Evolutionary conservation across 1,284 basidiomycete species (phyloP).

Genomic region (Ustilago tritici): DNA sequence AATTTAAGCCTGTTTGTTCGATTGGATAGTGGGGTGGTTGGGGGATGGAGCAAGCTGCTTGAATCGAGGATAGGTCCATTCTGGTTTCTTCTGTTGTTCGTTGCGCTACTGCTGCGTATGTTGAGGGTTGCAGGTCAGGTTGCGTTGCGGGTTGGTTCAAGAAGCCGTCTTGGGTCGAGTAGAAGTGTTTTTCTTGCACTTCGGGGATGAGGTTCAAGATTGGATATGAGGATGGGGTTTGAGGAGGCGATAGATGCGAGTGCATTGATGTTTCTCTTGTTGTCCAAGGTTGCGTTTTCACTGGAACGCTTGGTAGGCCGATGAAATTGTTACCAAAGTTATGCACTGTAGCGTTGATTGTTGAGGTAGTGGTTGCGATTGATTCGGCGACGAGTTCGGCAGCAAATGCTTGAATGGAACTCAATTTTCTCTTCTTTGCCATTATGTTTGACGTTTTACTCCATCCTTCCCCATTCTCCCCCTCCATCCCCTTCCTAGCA

Average conservation of each 20-base stretch:
- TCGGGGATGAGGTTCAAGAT: too few species aligned
- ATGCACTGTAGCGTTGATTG: neutral
- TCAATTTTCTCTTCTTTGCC: conserved; percentile 27
- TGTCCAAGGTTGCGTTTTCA: neutral
- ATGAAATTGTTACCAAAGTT: too few species aligned
- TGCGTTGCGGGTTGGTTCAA: neutral
- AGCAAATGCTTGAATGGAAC: conserved; percentile 28
- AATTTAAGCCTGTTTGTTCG: neutral
- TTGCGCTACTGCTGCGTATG: neutral
- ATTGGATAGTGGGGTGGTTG: neutral
- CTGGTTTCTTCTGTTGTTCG: too few species aligned
- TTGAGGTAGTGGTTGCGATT: neutral
- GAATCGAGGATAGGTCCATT: neutral
- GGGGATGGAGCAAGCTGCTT: neutral
- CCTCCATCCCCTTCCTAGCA: neutral
- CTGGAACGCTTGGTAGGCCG: too few species aligned
- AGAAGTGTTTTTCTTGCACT: neutral
- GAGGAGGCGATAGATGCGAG: neutral
- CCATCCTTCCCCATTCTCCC: conserved; percentile 7
- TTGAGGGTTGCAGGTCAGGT: neutral
- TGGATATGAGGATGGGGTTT: too few species aligned
- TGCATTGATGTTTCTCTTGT: neutral
- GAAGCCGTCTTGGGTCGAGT: neutral
- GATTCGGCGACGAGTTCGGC: conserved; percentile 7
- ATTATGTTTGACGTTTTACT: conserved; percentile 29